Conservation (phyloP, 371 early-diverging fungal species). For the Basidiobolus heterosporus region DNA sequence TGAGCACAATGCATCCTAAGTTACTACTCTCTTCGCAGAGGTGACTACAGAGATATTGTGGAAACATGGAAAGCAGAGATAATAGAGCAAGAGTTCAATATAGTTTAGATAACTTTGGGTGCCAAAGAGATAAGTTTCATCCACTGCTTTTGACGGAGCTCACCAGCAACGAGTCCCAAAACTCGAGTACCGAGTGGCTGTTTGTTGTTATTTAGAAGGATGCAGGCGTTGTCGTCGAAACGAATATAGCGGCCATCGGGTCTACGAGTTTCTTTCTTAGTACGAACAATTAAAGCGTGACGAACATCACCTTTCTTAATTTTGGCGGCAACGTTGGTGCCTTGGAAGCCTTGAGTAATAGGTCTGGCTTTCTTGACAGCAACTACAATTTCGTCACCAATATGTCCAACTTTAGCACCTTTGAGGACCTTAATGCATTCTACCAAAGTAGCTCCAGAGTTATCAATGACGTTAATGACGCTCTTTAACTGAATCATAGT, state of each 20-base stretch:
- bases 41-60: too few relatives aligned
- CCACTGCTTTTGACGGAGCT: slow-evolving; percentile 86
- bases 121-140: slow-evolving; percentile 86
- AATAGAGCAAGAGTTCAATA: too few relatives aligned
- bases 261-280: slow-evolving; percentile 75
- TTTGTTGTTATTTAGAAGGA: slow-evolving; percentile 81
- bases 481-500: slow-evolving; percentile 70
- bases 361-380: slow-evolving; percentile 86
- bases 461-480: slow-evolving; percentile 81
- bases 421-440: slow-evolving; percentile 91
- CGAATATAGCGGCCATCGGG: slow-evolving; percentile 84
- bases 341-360: slow-evolving; percentile 25
- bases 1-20: too few relatives aligned
- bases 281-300: slow-evolving; percentile 82
- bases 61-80: too few relatives aligned
- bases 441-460: slow-evolving; percentile 83
- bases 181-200: slow-evolving; percentile 90
- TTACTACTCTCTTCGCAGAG: too few relatives aligned
- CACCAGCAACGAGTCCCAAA: slow-evolving; percentile 77
- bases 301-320: slow-evolving; percentile 92
- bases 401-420: slow-evolving; percentile 58
- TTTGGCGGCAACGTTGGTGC: slow-evolving; percentile 32
- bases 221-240: slow-evolving; percentile 95
- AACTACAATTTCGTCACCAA: slow-evolving; percentile 89
- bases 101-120: slow-evolving; percentile 70